These are phyloP conservation scores for Wallacemonas collosoma DNA, from an alignment of 208 protist genomes.

Conservation along the genomic window DNA sequence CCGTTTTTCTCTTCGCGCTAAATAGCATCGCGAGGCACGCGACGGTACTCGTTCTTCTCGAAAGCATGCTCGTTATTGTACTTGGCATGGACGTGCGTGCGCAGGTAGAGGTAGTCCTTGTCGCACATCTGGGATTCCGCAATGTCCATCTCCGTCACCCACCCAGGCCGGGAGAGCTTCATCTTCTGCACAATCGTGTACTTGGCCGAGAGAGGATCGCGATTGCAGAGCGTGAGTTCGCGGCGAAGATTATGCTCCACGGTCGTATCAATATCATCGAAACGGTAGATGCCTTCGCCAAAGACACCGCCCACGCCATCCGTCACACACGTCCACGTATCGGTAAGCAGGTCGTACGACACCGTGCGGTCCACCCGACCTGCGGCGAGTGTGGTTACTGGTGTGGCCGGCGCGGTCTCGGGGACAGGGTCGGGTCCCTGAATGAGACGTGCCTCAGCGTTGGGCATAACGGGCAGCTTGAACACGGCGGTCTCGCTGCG, in stretches of 20 bases:
- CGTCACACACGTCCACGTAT: slow-evolving; percentile 62
- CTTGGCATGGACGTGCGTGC: slow-evolving; percentile 39
- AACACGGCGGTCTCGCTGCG: slow-evolving; percentile 30
- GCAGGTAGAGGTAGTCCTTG: slow-evolving; percentile 49
- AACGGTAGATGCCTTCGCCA: slow-evolving; percentile 57
- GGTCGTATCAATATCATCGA: slow-evolving; percentile 65
- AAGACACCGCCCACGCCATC: slow-evolving; percentile 63
- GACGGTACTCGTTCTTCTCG: slow-evolving; percentile 49
- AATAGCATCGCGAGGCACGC: slow-evolving; percentile 47
- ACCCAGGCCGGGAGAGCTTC: slow-evolving; percentile 44
- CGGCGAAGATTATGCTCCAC: slow-evolving; percentile 67
- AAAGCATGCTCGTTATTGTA: slow-evolving; percentile 45
- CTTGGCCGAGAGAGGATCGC: slow-evolving; percentile 58
- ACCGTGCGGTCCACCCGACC: slow-evolving; percentile 48
- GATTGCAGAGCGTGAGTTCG: slow-evolving; percentile 58
- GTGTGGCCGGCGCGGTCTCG: slow-evolving; percentile 50
- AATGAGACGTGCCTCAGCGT: slow-evolving; percentile 12
- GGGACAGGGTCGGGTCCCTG: slow-evolving; percentile 32
- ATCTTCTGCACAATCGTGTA: slow-evolving; percentile 56
- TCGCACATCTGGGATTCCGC: slow-evolving; percentile 41
- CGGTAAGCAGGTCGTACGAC: slow-evolving; percentile 46
- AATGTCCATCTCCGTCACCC: slow-evolving; percentile 52
- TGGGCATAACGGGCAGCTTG: slow-evolving; percentile 27
- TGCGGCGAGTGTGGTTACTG: slow-evolving; percentile 30
- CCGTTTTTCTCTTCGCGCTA: slow-evolving; percentile 1